These are phyloP conservation scores for Ophiocordyceps polyrhachis-furcata DNA, from an alignment of 2,329 filamentous ascomycete genomes.

Conservation along the genomic window DNA sequence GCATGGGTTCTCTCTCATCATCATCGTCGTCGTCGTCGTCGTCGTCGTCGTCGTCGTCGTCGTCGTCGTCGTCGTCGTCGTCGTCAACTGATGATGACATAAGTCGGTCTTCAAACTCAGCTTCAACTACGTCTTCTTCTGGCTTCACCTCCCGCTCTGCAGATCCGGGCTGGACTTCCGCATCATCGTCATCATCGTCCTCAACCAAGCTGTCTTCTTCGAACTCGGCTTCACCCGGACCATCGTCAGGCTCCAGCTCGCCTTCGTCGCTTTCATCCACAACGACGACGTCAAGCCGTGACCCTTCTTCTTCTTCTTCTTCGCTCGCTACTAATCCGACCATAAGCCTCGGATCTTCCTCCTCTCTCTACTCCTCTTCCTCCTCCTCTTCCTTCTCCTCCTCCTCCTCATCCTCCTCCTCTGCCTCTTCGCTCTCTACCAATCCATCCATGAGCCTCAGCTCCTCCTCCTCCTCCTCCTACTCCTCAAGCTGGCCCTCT, in stretches of 20 bases:
- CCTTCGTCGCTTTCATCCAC: not conserved
- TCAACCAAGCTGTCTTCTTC: not conserved
- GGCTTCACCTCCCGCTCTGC: not conserved
- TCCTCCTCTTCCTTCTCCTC: not conserved
- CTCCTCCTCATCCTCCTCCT: not conserved
- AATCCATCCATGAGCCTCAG: not conserved
- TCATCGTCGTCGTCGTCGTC: no score
- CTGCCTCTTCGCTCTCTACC: not conserved
- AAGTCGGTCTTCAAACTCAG: no score
- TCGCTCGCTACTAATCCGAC: not conserved
- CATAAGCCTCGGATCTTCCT: not conserved
- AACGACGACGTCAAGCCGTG: not conserved
- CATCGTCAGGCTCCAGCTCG: not conserved
- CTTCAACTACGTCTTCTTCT: not conserved
- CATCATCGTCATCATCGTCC: not conserved
- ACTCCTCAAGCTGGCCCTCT: not conserved
- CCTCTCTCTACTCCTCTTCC: not conserved
- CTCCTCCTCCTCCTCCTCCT: not conserved
- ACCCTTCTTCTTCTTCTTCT: not conserved
- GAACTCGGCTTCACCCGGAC: not conserved
- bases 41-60: no score
- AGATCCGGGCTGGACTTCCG: not conserved
- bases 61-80: no score
- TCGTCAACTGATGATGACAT: no score
- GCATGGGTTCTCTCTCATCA: no score